Evolutionary conservation across 805 yeast genomes (phyloP).

Genomic region (Helenozyma baotianmanensis): DNA sequence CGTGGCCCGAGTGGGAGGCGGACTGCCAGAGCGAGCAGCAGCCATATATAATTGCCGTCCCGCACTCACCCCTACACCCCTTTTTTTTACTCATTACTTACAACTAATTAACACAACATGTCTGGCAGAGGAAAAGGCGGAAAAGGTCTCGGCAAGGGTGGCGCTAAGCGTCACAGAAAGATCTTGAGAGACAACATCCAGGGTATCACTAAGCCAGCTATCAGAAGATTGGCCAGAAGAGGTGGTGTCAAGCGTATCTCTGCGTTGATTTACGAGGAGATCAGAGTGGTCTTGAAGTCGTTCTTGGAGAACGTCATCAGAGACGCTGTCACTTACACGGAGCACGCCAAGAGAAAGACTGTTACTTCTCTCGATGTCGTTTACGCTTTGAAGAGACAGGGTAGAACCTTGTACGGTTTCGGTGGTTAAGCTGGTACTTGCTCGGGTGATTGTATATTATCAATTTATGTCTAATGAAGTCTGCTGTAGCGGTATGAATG

Average conservation of each 20-base stretch:
- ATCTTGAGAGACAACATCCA: slow-evolving; percentile 98
- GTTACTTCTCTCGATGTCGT: slow-evolving; percentile 98
- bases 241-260: slow-evolving; percentile 99
- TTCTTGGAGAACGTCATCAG: slow-evolving; percentile 96
- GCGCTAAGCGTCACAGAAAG: slow-evolving; percentile 99
- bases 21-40: neutral
- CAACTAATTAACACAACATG: slow-evolving; percentile 48
- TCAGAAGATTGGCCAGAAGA: slow-evolving; percentile 99
- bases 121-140: slow-evolving; percentile 99
- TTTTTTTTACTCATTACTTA: slow-evolving; percentile 10
- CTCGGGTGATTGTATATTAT: slow-evolving; percentile 6
- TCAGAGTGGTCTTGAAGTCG: slow-evolving; percentile 92
- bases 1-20: neutral
- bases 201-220: slow-evolving; percentile 99
- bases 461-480: slow-evolving; percentile 3
- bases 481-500: no score
- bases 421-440: slow-evolving; percentile 63
- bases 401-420: slow-evolving; percentile 99
- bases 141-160: slow-evolving; percentile 99
- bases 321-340: slow-evolving; percentile 99
- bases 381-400: slow-evolving; percentile 99
- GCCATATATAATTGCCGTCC: slow-evolving; percentile 7
- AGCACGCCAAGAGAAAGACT: slow-evolving; percentile 99
- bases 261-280: slow-evolving; percentile 97
- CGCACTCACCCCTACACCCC: slow-evolving; percentile 5